Percentiles rank a stretch among this genome's conserved stretches.
phyloP scores from a whole-genome alignment of 164 flowering plant species.

The Annona cherimola region DNA sequence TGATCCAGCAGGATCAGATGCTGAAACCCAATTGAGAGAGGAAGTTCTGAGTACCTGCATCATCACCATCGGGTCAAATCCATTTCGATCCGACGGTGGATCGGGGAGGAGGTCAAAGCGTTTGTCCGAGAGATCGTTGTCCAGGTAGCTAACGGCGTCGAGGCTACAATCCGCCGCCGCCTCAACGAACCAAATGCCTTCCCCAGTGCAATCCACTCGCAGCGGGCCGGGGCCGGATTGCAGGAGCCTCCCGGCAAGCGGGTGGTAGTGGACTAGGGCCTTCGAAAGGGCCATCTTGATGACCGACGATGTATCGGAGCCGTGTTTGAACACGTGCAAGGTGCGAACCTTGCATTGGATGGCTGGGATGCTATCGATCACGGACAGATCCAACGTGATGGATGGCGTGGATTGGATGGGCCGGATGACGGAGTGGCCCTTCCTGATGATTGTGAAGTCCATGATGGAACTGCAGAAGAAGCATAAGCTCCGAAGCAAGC shows the following conservation, averaged over 20 bases:
- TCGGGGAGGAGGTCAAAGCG: conserved; percentile 45
- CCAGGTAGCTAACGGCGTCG: conserved; percentile 33
- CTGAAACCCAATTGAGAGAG: not conserved
- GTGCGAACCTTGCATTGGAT: conserved; percentile 43
- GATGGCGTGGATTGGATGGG: conserved; percentile 41
- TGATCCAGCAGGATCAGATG: not conserved
- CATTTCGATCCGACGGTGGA: conserved; percentile 17
- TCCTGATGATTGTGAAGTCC: conserved; percentile 34
- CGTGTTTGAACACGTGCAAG: conserved; percentile 45
- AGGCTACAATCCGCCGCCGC: conserved; percentile 44
- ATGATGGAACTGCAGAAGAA: conserved; percentile 11
- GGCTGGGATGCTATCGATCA: conserved; percentile 38
- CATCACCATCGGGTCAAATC: conserved; percentile 41
- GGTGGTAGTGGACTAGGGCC: conserved; percentile 64
- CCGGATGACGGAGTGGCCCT: conserved; percentile 21
- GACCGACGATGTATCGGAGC: conserved; percentile 26
- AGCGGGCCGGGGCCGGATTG: conserved; percentile 23
- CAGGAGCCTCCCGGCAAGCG: conserved; percentile 54
- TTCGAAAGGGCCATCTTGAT: conserved; percentile 45
- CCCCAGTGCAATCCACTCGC: conserved; percentile 40
- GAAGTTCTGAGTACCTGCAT: conserved; percentile 38
- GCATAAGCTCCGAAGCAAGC: not conserved
- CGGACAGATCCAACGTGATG: conserved; percentile 34
- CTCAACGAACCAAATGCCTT: conserved; percentile 58
- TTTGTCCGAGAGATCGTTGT: conserved; percentile 23